A percentile compares a stretch with the other conserved stretches of the same genome.
Evolutionary conservation across 768 basidiomycete genomes (phyloP).

Genomic region (Boletus bicolor): DNA sequence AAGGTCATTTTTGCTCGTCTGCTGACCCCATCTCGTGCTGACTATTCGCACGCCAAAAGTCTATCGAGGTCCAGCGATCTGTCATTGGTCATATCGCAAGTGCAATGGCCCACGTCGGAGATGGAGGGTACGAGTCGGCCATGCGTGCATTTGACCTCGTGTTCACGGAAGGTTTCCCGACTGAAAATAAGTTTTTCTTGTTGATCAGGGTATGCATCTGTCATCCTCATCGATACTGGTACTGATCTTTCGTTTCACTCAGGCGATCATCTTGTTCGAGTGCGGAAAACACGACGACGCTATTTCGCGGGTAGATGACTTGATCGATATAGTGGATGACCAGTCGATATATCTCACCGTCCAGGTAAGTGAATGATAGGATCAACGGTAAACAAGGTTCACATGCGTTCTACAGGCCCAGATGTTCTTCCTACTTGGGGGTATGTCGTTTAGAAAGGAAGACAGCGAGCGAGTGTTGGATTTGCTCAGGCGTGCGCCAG

Average conservation of each 20-base stretch:
- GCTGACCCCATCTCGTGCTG: not conserved
- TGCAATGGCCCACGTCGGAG: not conserved
- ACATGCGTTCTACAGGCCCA: not conserved
- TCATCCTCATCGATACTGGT: not conserved
- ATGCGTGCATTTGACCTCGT: slow-evolving; percentile 9
- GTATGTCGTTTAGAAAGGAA: not conserved
- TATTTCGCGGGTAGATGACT: slow-evolving; percentile 4
- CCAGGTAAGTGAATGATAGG: not conserved
- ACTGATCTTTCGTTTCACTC: not conserved
- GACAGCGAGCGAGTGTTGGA: not conserved
- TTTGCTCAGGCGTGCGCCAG: not conserved
- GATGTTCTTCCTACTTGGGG: not conserved
- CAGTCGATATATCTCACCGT: not conserved
- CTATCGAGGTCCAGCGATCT: slow-evolving; percentile 5
- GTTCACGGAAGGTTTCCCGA: not conserved
- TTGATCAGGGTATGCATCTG: slow-evolving; percentile 5
- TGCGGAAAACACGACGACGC: slow-evolving; percentile 5
- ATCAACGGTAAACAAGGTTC: no score
- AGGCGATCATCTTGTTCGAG: slow-evolving; percentile 9
- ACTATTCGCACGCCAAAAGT: not conserved
- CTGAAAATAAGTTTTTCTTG: slow-evolving; percentile 9
- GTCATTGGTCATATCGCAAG: slow-evolving; percentile 10
- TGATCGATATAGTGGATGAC: not conserved
- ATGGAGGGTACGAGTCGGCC: slow-evolving; percentile 2
- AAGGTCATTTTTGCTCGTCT: not conserved